Percentiles rank a stretch among this genome's conserved stretches.
Conservation (phyloP, 805 yeast species). For the Cyberlindnera lachancei region DNA sequence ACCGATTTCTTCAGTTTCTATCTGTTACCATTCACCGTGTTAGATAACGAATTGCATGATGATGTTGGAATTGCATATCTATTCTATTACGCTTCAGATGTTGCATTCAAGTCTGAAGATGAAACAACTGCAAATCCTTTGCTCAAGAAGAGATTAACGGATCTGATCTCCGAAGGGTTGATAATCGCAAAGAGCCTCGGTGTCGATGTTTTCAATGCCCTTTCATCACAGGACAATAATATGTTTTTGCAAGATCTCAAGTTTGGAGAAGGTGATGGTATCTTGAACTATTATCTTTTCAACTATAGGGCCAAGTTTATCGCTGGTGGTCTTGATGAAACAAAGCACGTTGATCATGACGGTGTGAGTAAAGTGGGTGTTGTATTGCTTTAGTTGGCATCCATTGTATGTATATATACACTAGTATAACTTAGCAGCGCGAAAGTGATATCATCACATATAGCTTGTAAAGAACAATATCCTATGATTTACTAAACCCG, state of each 20-base stretch:
- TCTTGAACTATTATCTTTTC: slow-evolving; percentile 83
- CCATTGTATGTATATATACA: too few relatives aligned
- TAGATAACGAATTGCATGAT: slow-evolving; percentile 54
- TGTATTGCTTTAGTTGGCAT: slow-evolving; percentile 60
- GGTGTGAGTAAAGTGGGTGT: slow-evolving; percentile 82
- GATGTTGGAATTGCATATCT: slow-evolving; percentile 81
- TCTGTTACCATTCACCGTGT: slow-evolving; percentile 78
- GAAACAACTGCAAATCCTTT: slow-evolving; percentile 32
- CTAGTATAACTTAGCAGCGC: too few relatives aligned
- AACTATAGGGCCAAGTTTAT: slow-evolving; percentile 81
- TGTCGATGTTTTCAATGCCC: slow-evolving; percentile 91
- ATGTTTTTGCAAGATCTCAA: slow-evolving; percentile 74
- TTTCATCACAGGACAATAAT: slow-evolving; percentile 85
- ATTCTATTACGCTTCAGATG: slow-evolving; percentile 81
- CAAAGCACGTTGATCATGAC: slow-evolving; percentile 44
- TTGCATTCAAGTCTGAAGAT: slow-evolving; percentile 35
- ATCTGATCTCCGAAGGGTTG: slow-evolving; percentile 66
- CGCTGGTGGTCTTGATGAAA: slow-evolving; percentile 65
- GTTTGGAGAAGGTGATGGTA: slow-evolving; percentile 93
- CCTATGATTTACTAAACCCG: too few relatives aligned
- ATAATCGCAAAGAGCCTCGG: slow-evolving; percentile 58
- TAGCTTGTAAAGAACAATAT: too few relatives aligned
- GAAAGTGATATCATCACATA: too few relatives aligned
- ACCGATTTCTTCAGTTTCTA: slow-evolving; percentile 90
- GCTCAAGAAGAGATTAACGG: slow-evolving; percentile 51